A percentile compares a stretch with the other conserved stretches of the same genome.
phyloP scores from a whole-genome alignment of 345 rosid species.

The Moringa oleifera region DNA sequence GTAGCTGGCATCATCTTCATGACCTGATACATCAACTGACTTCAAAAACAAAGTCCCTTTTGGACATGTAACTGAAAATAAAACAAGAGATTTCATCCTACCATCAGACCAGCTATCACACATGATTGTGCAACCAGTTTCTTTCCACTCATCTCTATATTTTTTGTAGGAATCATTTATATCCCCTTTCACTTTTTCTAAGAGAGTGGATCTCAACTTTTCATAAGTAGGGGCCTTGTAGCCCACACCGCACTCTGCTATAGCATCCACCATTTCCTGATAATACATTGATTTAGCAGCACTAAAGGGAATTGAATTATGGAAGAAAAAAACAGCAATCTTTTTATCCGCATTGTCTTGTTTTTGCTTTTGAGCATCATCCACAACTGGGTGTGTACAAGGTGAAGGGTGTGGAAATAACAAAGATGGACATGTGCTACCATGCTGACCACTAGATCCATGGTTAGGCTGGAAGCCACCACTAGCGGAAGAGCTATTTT shows the following conservation, averaged over 20 bases:
- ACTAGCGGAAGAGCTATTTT: constrained; percentile 43
- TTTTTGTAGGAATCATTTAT: constrained; percentile 25
- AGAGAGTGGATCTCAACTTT: constrained; percentile 29
- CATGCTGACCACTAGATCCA: constrained; percentile 40
- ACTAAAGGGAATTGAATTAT: constrained; percentile 39
- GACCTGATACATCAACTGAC: constrained; percentile 39
- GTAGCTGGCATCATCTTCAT: constrained; percentile 33
- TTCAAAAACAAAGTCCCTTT: constrained; percentile 43
- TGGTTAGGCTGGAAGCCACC: constrained; percentile 38
- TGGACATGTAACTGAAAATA: constrained; percentile 37
- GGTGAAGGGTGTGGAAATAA: constrained; percentile 31
- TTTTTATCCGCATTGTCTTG: constrained; percentile 38
- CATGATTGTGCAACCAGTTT: constrained; percentile 43
- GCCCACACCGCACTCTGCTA: constrained; percentile 37
- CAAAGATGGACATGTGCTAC: constrained; percentile 42
- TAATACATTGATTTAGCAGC: constrained; percentile 38
- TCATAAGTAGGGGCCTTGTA: constrained; percentile 37
- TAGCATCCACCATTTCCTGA: constrained; percentile 41
- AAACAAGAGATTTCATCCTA: constrained; percentile 25
- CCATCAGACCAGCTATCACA: constrained; percentile 40
- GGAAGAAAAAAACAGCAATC: constrained; percentile 39
- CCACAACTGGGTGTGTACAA: constrained; percentile 21
- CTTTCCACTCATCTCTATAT: constrained; percentile 42
- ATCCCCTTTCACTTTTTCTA: constrained; percentile 34
- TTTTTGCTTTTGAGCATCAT: constrained; percentile 35